Base-by-base conservation (phyloP, 129 eudicot genomes). In the Flaveria robusta region DNA sequence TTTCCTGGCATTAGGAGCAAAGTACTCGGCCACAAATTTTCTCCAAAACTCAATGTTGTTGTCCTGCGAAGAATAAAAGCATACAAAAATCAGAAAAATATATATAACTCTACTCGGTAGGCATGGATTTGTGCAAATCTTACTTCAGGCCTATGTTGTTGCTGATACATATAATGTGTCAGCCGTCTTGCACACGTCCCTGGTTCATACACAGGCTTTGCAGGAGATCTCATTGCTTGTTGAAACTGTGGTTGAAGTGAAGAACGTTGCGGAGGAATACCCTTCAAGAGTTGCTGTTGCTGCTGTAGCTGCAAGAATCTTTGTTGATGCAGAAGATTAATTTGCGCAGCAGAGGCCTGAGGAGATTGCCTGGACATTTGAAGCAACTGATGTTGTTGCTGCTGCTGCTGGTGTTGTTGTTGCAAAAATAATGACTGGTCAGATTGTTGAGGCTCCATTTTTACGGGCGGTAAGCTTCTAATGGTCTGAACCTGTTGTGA, bases 31-130 rank as follows among this genome's bases (percentile, higher is more conserved):
- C 20, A 95, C 99, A 86, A 89, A 95, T 78, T 91, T 95, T 79
- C 97, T 85, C 99, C 99, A 95, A 71, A 95, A 95, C 76, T 95
- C 99, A 68, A 95, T 91, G 82, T 86, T 95, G 71, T 95, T 95
- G 81, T 91, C 99, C 99, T 95, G 75, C 83, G 86, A 60, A 69
- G 18, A 54, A 71, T 10, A 7, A 58, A 55, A 63, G 22, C 68
- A 63, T 24, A 74, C 63, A 23, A 63, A 52, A 16, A 51, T 13
- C 16, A 22, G 54, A 34, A 63, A 62, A 47, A 37, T n/a, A 31
- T n/a, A 31, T 43, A 5, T 62, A 24, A 51, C 34, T 46, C 78
- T 22, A 23, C 50, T 41, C 46, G 56, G 54, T 68, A 41, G 70
- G 64, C 39, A 64, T 31, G 3, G 63, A 72, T 52, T 66, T 22